Conservation (phyloP, 768 basidiomycete species). For the Exidia glandulosa region DNA sequence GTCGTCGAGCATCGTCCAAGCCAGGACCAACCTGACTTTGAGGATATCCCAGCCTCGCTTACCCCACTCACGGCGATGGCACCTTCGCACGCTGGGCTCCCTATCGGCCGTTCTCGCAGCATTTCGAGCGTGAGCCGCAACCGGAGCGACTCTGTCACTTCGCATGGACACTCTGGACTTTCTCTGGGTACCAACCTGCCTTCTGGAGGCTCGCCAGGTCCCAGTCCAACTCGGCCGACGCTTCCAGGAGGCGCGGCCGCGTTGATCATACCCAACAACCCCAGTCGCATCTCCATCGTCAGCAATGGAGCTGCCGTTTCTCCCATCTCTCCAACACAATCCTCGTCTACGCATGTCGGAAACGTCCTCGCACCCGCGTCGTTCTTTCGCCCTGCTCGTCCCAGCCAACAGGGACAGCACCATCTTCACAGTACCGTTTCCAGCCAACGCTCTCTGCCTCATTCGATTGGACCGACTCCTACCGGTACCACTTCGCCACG, state of each 20-base stretch:
- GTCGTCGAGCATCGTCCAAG: background rate
- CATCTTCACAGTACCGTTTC: slow-evolving; percentile 18
- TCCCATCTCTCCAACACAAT: background rate
- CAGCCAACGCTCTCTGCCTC: background rate
- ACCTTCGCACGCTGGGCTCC: background rate
- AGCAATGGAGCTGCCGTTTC: background rate
- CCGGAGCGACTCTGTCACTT: background rate
- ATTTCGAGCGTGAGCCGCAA: background rate
- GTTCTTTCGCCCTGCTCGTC: slow-evolving; percentile 65
- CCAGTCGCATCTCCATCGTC: background rate
- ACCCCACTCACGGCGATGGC: background rate
- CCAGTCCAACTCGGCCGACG: background rate
- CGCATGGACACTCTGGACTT: background rate
- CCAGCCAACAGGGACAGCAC: slow-evolving; percentile 33
- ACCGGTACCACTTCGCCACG: slow-evolving; percentile 1
- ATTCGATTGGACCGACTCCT: slow-evolving; percentile 1
- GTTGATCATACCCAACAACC: background rate
- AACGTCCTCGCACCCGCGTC: slow-evolving; percentile 46
- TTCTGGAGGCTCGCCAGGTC: background rate
- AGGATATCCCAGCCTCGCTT: background rate
- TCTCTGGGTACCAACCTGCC: background rate
- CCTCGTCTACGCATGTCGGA: slow-evolving; percentile 7
- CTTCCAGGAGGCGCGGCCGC: background rate
- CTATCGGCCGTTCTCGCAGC: background rate
- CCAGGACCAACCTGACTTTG: background rate